Evolutionary conservation across 2,329 filamentous ascomycete genomes (phyloP), one percentile per base, ranked within the genome.

Genomic region (Alternaria sp.): DNA sequence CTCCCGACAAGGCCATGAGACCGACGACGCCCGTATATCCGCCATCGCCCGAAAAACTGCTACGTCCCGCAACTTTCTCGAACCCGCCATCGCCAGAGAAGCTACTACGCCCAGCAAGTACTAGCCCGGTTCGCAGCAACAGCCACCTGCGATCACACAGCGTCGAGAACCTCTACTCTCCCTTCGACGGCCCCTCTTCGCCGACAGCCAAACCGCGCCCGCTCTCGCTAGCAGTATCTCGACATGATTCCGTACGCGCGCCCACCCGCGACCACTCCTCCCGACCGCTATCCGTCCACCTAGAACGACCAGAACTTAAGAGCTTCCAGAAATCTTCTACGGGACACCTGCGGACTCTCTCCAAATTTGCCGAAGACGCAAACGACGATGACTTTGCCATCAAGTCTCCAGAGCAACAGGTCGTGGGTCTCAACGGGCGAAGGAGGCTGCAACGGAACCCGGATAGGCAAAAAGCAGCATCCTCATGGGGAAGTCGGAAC

Each of bases 301-400:
- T 80, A 34, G 79, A 80, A 41, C 67, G 68, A 44, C 78, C 79
- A 3, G 93, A 97, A 65, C 84, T 98, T 11, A 87, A 93, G 76
- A 90, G 88, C 34, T 84, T 99, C 18, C 91, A 94, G 59, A 92
- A 92, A 70, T 98, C 95, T 0, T 92, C 94, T 0, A 98, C 95
- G 2, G 90, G 91, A 59, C 92, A 99, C 78, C 85, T 99, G 22
- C 90, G 94, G 44, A 94, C 93, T 0, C 83, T 98, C 38, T 97
- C 94, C 7, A 91, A 89, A 70, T 87, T 97, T 66, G 92, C 93
- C 1, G 87, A 94, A 71, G 88, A 89, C 46, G 90, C 87, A 3
- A 88, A 89, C 10, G 87, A 88, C 1, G 92, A 94, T 34, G 93
- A 96, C 43, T 94, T 98, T 69, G 86, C 89, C 45, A 90, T 97